Evolutionary conservation across 2,329 filamentous ascomycete species (phyloP).

Genomic region (Trichothecium sympodiale): DNA sequence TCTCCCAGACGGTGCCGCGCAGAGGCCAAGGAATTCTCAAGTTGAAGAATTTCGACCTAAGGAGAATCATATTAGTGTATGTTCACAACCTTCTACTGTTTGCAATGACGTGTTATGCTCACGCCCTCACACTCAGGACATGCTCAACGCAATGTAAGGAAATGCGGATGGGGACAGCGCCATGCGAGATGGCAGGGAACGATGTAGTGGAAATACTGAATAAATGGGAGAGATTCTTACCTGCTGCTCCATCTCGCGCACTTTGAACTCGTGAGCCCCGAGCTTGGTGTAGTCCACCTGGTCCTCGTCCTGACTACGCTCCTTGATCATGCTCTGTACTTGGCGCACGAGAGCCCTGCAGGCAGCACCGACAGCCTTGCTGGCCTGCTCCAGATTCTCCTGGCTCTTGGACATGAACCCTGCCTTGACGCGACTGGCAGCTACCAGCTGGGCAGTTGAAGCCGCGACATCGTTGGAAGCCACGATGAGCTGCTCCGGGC

Average conservation of each 20-base stretch:
- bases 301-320: slow-evolving; percentile 73
- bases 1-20: slow-evolving; percentile 81
- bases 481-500: slow-evolving; percentile 92
- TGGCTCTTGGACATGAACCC: slow-evolving; percentile 97
- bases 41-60: slow-evolving; percentile 94
- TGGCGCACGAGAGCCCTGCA: slow-evolving; percentile 83
- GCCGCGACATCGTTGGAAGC: slow-evolving; percentile 95
- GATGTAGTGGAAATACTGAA: background rate
- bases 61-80: too few relatives aligned
- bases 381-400: slow-evolving; percentile 79
- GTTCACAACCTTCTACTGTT: too few relatives aligned
- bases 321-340: slow-evolving; percentile 88
- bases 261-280: slow-evolving; percentile 94
- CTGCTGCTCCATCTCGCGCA: slow-evolving; percentile 98
- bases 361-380: slow-evolving; percentile 82
- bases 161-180: too few relatives aligned
- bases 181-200: too few relatives aligned
- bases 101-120: too few relatives aligned
- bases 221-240: slow-evolving; percentile 33
- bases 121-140: too few relatives aligned
- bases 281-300: slow-evolving; percentile 79
- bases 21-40: slow-evolving; percentile 74
- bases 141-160: background rate
- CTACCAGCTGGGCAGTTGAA: slow-evolving; percentile 91
- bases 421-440: slow-evolving; percentile 90